A percentile compares a stretch with the other conserved stretches of the same genome.
Evolutionary conservation across 179 eudicot species (phyloP).

Genomic region (Amaranthus tricolor): DNA sequence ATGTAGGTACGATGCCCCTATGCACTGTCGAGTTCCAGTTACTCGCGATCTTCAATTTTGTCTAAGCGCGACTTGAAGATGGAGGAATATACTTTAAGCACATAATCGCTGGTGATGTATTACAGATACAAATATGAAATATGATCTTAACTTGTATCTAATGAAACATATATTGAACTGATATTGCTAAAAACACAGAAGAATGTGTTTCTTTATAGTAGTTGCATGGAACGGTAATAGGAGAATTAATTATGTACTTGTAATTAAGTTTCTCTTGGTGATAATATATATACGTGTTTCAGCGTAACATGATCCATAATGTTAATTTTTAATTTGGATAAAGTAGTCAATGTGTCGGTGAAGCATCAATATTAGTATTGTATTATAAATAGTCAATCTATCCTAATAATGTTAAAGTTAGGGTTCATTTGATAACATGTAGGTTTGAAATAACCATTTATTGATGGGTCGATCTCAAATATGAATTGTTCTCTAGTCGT

Average conservation of each 20-base stretch:
- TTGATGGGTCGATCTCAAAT: too few species aligned
- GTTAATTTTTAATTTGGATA: too few species aligned
- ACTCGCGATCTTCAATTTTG: background rate
- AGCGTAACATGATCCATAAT: background rate
- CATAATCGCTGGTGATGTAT: background rate
- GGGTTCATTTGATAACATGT: too few species aligned
- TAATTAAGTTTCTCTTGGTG: background rate
- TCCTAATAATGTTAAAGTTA: too few species aligned
- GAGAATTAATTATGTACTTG: background rate
- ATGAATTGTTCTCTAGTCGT: too few species aligned
- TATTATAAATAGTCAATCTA: too few species aligned
- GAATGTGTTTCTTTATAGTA: conserved; percentile 4
- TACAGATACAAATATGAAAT: background rate
- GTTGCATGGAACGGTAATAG: background rate
- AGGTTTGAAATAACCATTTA: too few species aligned
- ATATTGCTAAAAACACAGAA: conserved; percentile 7
- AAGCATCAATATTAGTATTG: too few species aligned
- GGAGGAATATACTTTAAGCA: background rate
- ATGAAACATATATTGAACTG: background rate
- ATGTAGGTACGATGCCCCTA: background rate
- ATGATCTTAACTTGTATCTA: background rate
- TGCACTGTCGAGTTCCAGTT: background rate
- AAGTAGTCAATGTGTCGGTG: too few species aligned
- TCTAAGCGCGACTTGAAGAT: background rate
- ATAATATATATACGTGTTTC: conserved; percentile 3